Evolutionary conservation across 805 yeast species (phyloP).

Genomic region (Candida railenensis): DNA sequence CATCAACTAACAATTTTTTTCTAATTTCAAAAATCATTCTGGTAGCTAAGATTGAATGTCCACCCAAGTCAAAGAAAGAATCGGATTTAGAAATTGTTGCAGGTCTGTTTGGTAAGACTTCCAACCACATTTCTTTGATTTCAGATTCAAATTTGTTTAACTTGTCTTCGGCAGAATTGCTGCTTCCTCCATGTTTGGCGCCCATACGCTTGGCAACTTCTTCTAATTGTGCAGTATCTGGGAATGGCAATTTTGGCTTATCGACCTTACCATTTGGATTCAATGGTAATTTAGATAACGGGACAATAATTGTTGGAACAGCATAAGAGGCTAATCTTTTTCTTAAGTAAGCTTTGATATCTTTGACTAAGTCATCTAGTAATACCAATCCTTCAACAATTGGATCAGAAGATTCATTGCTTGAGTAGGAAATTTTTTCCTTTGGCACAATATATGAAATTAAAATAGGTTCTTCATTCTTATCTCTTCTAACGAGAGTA

Average conservation of each 20-base stretch:
- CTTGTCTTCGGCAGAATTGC: slow-evolving; percentile 26
- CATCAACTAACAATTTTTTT: slow-evolving; percentile 70
- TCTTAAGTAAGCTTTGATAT: slow-evolving; percentile 78
- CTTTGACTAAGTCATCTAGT: slow-evolving; percentile 74
- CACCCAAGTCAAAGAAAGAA: slow-evolving; percentile 96
- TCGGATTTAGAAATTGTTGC: slow-evolving; percentile 74
- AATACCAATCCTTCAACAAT: slow-evolving; percentile 77
- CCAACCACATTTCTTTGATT: slow-evolving; percentile 81
- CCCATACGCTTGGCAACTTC: slow-evolving; percentile 53
- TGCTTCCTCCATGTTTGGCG: background rate
- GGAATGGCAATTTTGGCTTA: slow-evolving; percentile 95
- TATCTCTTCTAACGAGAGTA: slow-evolving; percentile 88
- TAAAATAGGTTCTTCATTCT: slow-evolving; percentile 87
- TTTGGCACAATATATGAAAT: slow-evolving; percentile 89
- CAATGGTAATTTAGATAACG: slow-evolving; percentile 80
- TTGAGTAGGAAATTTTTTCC: slow-evolving; percentile 43
- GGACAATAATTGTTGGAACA: slow-evolving; percentile 88
- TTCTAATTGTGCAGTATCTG: slow-evolving; percentile 81
- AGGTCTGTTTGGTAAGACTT: slow-evolving; percentile 81
- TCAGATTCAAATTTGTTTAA: slow-evolving; percentile 65
- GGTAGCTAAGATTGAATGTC: slow-evolving; percentile 96
- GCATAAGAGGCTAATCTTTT: slow-evolving; percentile 91
- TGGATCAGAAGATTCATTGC: slow-evolving; percentile 49
- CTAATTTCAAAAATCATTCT: slow-evolving; percentile 93
- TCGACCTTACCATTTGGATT: slow-evolving; percentile 99